Percentiles rank a stretch among this genome's conserved stretches.
Evolutionary conservation across 2,329 filamentous ascomycete genomes (phyloP).

Genomic region (Endoconidiophora laricicola): DNA sequence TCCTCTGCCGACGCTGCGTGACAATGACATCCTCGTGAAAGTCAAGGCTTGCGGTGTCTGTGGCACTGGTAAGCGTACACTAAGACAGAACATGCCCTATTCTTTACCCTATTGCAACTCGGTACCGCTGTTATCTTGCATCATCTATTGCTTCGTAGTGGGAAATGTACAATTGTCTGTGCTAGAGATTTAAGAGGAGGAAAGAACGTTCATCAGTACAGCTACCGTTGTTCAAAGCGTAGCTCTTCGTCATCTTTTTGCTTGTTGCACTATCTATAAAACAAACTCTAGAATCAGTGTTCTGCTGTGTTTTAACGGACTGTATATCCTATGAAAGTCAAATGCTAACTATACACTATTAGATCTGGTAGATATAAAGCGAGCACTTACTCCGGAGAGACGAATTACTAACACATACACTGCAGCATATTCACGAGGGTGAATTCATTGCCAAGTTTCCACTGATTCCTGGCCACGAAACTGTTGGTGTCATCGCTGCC

Average conservation of each 20-base stretch:
- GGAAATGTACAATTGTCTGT: no score
- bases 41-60: conserved; percentile 52
- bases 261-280: background rate
- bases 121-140: no score
- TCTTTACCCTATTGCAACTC: no score
- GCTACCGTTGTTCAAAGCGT: background rate
- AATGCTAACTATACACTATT: conserved; percentile 15
- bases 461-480: conserved; percentile 52
- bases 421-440: conserved; percentile 45
- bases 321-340: background rate
- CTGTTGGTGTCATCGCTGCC: conserved; percentile 46
- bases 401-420: no score
- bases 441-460: conserved; percentile 50
- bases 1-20: conserved; percentile 41
- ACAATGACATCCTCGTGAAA: conserved; percentile 46
- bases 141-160: no score
- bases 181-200: no score
- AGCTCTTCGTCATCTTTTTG: background rate
- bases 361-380: conserved; percentile 22
- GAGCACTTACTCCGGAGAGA: background rate
- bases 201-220: no score
- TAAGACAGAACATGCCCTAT: no score
- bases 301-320: background rate
- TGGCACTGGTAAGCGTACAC: conserved; percentile 30
- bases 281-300: conserved; percentile 8